Evolutionary conservation across 2,329 filamentous ascomycete species (phyloP), one percentile per base, ranked within the genome.

Genomic region (Ophiostoma perfectum): DNA sequence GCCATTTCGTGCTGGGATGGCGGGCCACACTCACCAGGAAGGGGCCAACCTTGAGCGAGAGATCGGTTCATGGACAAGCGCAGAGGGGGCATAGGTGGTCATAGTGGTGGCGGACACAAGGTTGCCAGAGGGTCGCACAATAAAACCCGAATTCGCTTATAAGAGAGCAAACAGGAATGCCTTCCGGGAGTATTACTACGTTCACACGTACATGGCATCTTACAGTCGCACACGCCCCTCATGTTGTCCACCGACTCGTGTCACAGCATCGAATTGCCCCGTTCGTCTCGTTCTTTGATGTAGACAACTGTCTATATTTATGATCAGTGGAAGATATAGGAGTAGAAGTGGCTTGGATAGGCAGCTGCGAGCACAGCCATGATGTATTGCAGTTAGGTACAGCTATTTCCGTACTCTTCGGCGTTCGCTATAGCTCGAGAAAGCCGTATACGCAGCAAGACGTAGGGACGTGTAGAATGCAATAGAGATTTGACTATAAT

Each of bases 231-330:
- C 49, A 67, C 60, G 42, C 62, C 52, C 64, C 55, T 44, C 68
- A 27, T 62, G 47, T 42, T 65, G 47, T 62, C 65, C 68, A 62
- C 68, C 60, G 49, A 67, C n/a, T 65, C 12, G 65, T 65, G 62
- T 44, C 5, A 65, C 49, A 39, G 16, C 27, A 36, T n/a, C 6
- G 3, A n/a, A 45, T 27, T 66, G 41, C 18, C 49, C 41, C 41
- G 65, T 65, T 69, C 42, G 64, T 64, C 47, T 65, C 47, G 64
- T 49, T 64, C 18, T 64, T 6, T 36, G 49, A 45, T 9, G 11
- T 47, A 3, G 12, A 62, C 36, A 18, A 63, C 36, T 41, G 5
- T 42, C 47, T 42, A 8, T 27, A 9, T 14, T 16, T 11, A 18
- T 18, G 8, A n/a, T 63, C 3, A 16, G 39, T 42, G 38, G 16